phyloP scores from a whole-genome alignment of 108 stramenopile genomes.

The Nitzschia putrida region DNA sequence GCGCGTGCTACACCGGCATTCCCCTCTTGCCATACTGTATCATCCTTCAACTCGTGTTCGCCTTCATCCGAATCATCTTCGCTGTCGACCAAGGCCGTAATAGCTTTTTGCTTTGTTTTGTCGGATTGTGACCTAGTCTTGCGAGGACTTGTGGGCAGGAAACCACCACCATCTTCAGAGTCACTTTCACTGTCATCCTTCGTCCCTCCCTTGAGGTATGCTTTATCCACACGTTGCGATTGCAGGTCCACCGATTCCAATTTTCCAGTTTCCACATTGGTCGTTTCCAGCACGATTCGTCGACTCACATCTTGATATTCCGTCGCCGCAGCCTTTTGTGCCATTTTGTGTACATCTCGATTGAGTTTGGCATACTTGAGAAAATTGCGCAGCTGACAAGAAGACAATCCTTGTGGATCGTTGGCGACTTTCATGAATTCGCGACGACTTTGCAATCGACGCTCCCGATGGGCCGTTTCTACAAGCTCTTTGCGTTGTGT shows the following conservation, averaged over 20 bases:
- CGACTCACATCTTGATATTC: slow-evolving; percentile 31
- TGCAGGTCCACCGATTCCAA: not conserved
- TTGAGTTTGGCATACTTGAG: slow-evolving; percentile 70
- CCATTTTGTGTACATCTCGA: slow-evolving; percentile 55
- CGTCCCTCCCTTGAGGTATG: not conserved
- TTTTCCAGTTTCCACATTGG: not conserved
- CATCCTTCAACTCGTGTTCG: not conserved
- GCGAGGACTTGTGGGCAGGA: not conserved
- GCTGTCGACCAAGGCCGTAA: not conserved
- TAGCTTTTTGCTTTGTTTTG: no score
- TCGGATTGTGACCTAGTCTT: no score
- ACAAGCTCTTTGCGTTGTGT: slow-evolving; percentile 74
- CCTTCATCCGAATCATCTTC: not conserved
- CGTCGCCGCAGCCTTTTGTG: slow-evolving; percentile 32
- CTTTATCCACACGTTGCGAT: not conserved
- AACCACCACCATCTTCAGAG: not conserved
- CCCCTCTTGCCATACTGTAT: not conserved
- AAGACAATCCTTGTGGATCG: slow-evolving; percentile 83
- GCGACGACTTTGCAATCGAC: slow-evolving; percentile 80
- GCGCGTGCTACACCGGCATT: not conserved
- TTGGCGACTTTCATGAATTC: slow-evolving; percentile 93
- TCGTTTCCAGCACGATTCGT: slow-evolving; percentile 39
- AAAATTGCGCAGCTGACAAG: slow-evolving; percentile 90
- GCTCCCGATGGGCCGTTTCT: slow-evolving; percentile 69
- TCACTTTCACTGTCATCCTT: slow-evolving; percentile 8